Evolutionary conservation across 164 flowering plant species (phyloP).

Genomic region (Magnolia kwangsiensis): DNA sequence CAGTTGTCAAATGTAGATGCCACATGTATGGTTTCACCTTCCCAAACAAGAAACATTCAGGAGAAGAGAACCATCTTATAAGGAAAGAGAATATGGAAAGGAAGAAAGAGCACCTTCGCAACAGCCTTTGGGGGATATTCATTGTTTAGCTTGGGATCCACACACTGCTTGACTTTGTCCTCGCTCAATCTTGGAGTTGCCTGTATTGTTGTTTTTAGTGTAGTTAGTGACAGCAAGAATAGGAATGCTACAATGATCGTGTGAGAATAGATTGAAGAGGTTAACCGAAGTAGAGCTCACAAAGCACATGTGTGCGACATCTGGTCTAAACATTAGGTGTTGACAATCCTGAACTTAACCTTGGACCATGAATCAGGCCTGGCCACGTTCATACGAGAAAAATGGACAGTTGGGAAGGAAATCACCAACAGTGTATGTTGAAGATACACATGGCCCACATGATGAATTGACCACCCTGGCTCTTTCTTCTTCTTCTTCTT

Average conservation of each 20-base stretch:
- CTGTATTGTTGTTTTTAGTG: constrained; percentile 25
- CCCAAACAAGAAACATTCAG: background rate
- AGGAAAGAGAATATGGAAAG: background rate
- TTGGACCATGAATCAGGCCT: background rate
- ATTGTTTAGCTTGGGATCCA: constrained; percentile 66
- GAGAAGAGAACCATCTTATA: background rate
- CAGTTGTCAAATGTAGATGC: background rate
- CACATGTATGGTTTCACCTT: background rate
- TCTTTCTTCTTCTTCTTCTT: background rate
- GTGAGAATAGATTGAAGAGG: background rate
- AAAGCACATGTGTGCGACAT: background rate
- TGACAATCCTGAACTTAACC: background rate
- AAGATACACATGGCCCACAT: too few species aligned
- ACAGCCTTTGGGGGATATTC: constrained; percentile 90
- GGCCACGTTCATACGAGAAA: background rate
- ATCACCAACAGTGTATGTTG: background rate
- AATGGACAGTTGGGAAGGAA: background rate
- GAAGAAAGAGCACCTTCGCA: constrained; percentile 60
- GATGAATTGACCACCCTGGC: too few species aligned
- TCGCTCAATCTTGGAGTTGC: constrained; percentile 88
- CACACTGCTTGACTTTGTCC: constrained; percentile 86
- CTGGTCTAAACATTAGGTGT: background rate
- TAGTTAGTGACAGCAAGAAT: constrained; percentile 1
- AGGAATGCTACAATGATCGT: background rate
- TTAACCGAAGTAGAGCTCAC: background rate